Conservation (phyloP, 768 basidiomycete genomes). For the Auricularia sp. region DNA sequence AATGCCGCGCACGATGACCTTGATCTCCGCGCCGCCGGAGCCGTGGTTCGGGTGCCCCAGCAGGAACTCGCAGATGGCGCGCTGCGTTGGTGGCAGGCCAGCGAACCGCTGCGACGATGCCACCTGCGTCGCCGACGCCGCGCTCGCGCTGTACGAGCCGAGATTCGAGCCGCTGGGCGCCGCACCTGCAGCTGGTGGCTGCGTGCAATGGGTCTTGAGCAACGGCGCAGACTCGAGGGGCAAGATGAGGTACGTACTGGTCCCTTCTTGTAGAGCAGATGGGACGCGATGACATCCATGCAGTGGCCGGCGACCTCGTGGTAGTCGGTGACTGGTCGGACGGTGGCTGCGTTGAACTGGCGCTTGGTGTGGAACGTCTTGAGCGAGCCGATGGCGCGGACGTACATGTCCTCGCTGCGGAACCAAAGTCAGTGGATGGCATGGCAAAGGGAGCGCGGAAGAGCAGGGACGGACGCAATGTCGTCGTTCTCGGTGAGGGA, state of each 20-base stretch:
- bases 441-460: not conserved
- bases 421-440: not conserved
- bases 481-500: not conserved
- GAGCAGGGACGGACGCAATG: not conserved
- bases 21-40: not conserved
- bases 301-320: constrained; percentile 79
- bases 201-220: not conserved
- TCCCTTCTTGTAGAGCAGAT: not conserved
- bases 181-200: not conserved
- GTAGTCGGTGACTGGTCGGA: constrained; percentile 56
- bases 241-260: not conserved
- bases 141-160: not conserved
- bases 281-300: constrained; percentile 46
- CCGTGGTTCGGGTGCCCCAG: not conserved
- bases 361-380: constrained; percentile 74
- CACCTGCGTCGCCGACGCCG: not conserved
- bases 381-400: constrained; percentile 70
- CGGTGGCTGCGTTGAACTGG: constrained; percentile 69
- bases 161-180: not conserved
- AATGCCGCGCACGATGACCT: not conserved
- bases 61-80: not conserved
- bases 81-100: not conserved
- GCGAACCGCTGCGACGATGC: not conserved
- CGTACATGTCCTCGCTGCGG: constrained; percentile 61
- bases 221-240: not conserved